These are phyloP conservation scores for Ophiostoma ulmi DNA, from an alignment of 2,329 filamentous ascomycete genomes.

Conservation along the genomic window DNA sequence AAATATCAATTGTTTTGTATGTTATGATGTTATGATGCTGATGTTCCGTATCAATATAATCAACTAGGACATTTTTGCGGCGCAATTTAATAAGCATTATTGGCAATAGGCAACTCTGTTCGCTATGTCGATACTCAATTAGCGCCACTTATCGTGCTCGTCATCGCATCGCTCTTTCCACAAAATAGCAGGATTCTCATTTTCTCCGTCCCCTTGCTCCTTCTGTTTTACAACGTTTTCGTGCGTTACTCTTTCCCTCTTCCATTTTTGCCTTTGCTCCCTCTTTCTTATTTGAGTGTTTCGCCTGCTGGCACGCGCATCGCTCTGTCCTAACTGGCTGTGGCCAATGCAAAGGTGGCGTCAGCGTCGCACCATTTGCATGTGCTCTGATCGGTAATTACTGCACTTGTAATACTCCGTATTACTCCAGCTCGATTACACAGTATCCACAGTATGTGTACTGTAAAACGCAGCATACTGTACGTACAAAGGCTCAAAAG, in stretches of 20 bases:
- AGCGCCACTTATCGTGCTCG: neutral
- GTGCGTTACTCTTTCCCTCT: neutral
- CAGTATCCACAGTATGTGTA: neutral
- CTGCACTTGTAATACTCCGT: neutral
- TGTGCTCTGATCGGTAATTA: neutral
- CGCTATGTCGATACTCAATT: neutral
- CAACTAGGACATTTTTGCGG: neutral
- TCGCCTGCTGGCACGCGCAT: neutral
- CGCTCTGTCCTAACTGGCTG: constrained; percentile 7
- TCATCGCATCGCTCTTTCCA: constrained; percentile 5
- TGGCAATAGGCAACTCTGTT: neutral
- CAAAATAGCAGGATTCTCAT: neutral
- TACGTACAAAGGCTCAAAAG: neutral
- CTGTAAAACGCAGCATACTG: neutral
- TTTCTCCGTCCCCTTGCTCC: neutral
- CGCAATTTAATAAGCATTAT: neutral
- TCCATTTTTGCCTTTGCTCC: neutral
- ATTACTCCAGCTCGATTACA: neutral
- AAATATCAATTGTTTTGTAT: neutral
- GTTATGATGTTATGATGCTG: neutral
- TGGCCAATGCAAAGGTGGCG: neutral
- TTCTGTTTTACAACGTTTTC: neutral
- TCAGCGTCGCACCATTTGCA: neutral
- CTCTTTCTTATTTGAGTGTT: neutral
- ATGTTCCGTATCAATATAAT: neutral